Evolutionary conservation across 148 eudicot species (phyloP).

Genomic region (Rhododendron ferrugineum): DNA sequence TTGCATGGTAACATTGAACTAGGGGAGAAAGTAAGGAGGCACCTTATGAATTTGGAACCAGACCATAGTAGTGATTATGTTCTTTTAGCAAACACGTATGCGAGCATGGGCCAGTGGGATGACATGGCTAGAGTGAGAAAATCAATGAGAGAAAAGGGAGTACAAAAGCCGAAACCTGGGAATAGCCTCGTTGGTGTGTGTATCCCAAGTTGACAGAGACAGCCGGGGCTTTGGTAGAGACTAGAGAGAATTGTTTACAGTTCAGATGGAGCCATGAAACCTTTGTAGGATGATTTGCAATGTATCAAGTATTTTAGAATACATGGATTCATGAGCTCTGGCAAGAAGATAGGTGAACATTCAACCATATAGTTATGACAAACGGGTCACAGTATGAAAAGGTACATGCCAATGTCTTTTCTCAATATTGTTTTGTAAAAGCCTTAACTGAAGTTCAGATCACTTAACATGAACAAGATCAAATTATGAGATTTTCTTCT

Average conservation of each 20-base stretch:
- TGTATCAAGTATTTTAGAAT: neutral
- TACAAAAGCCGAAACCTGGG: slow-evolving; percentile 23
- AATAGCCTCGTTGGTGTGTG: slow-evolving; percentile 15
- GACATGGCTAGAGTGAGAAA: slow-evolving; percentile 14
- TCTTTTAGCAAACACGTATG: slow-evolving; percentile 26
- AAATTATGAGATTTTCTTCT: slow-evolving; percentile 34
- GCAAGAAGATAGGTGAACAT: neutral
- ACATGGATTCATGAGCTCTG: neutral
- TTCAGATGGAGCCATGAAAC: neutral
- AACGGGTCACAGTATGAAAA: neutral
- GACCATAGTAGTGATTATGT: slow-evolving; percentile 32
- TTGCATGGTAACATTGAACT: slow-evolving; percentile 19
- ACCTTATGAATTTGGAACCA: slow-evolving; percentile 22
- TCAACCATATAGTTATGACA: neutral
- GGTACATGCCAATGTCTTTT: neutral
- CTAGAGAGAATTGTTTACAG: neutral
- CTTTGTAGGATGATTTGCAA: neutral
- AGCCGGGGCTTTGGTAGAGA: neutral
- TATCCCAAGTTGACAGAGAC: neutral
- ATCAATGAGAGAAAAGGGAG: slow-evolving; percentile 15
- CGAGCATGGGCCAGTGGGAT: slow-evolving; percentile 20
- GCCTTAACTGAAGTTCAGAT: neutral
- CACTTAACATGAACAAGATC: neutral
- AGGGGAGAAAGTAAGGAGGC: slow-evolving; percentile 24
- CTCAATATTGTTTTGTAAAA: neutral